Base-by-base conservation (phyloP, 2,329 filamentous ascomycete genomes). In the Myrmaecium sp. region DNA sequence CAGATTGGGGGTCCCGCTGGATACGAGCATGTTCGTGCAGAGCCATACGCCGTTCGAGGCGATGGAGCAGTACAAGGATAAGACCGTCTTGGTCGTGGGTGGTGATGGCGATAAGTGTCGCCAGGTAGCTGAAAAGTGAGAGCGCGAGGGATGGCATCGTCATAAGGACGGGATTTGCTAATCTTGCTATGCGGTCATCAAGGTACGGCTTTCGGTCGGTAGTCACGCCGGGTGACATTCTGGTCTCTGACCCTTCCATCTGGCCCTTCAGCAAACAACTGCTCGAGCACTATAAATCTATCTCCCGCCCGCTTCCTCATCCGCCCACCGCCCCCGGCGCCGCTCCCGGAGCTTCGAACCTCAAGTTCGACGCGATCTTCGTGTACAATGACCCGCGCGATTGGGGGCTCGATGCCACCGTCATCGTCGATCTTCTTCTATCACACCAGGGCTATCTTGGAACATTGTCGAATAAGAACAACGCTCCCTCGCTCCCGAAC, bases 301-400 rank as follows among this genome's bases (percentile, higher is more conserved):
- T 66, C 30, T 61, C 67, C 10, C 62, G 63, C 19, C 66, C 68
- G 2, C 57, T 79, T 0, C 72, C 73, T 0, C 43, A 39, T 14
- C 37, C 37, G 6, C 59, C 58, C 8, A 56, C 65, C 35, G 51
- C 57, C 27, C 47, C 62, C 19, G 43, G 47, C 10, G 55, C 60
- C 32, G 60, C 51, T 3, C 51, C 51, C 1, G 54, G 57, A 9
- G 63, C 59, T n/a, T n/a, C n/a, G n/a, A 17, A 24, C 11, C 62
- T 86, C 25, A 83, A 81, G 40, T 76, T 98, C 38, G 82, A 92
- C 44, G 83, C 84, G 15, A 70, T 95, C 15, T 77, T 95, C 42
- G 77, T 94, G 5, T 94, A 86, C 64, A 92, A 93, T 49, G 89
- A 95, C 51, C 84, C 89, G 3, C 70, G 89, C 30, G 89, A 98